Evolutionary conservation across 352 stramenopile species (phyloP).

Genomic region (Phytophthora crassamura): DNA sequence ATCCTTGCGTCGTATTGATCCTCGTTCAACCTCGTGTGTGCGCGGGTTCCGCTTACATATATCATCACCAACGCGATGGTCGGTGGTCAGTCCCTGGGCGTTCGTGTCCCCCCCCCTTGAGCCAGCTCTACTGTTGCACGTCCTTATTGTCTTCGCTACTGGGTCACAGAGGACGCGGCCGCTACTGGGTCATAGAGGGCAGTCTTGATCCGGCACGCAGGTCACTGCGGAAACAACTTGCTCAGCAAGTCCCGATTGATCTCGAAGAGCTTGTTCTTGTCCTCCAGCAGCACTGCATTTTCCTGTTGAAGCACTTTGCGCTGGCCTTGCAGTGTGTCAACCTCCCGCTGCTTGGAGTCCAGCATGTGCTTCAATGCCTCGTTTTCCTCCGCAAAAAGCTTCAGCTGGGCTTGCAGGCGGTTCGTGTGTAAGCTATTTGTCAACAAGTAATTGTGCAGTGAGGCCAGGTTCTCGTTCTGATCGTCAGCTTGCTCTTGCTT

Average conservation of each 20-base stretch:
- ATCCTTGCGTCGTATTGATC: constrained; percentile 21
- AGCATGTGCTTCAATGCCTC: constrained; percentile 57
- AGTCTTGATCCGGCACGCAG: background rate
- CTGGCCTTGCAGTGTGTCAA: constrained; percentile 58
- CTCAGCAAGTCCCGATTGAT: constrained; percentile 75
- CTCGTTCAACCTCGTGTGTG: constrained; percentile 15
- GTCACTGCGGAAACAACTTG: constrained; percentile 76
- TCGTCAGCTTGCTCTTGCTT: constrained; percentile 46
- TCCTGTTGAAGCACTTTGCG: constrained; percentile 73
- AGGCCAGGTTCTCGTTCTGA: constrained; percentile 59
- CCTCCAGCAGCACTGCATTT: constrained; percentile 68
- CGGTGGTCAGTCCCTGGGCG: constrained; percentile 9
- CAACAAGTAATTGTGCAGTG: constrained; percentile 76
- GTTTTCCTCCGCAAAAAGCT: constrained; percentile 71
- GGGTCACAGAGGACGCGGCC: background rate
- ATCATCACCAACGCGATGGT: constrained; percentile 19
- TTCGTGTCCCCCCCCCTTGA: constrained; percentile 6
- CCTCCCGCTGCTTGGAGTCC: constrained; percentile 59
- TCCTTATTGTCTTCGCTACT: constrained; percentile 26
- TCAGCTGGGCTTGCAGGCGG: constrained; percentile 75
- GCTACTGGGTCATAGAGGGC: constrained; percentile 5
- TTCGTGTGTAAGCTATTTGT: constrained; percentile 77
- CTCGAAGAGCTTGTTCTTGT: constrained; percentile 85
- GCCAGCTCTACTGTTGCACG: constrained; percentile 27
- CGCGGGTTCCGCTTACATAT: constrained; percentile 18